These are phyloP conservation scores for Alternaria arbusti DNA, from an alignment of 2,329 filamentous ascomycete species.

Conservation along the genomic window DNA sequence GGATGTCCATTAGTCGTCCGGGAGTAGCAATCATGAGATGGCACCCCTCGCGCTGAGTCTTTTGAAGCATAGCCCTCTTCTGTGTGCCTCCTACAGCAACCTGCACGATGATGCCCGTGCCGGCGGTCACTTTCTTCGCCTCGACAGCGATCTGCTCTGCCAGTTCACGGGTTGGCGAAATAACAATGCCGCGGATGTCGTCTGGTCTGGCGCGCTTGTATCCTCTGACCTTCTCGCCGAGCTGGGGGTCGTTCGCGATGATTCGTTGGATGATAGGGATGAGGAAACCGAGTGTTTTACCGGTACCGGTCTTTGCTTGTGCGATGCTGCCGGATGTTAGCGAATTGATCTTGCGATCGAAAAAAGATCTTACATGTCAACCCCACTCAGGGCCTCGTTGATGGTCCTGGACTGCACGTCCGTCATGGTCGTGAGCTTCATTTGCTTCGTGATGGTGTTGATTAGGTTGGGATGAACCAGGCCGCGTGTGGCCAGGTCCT, in stretches of 20 bases:
- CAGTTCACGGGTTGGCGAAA: conserved; percentile 68
- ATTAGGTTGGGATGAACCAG: conserved; percentile 71
- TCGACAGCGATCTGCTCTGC: conserved; percentile 73
- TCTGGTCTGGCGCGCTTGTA: conserved; percentile 52
- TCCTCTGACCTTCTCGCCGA: conserved; percentile 58
- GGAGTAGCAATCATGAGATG: conserved; percentile 91
- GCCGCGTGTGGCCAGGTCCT: conserved; percentile 51
- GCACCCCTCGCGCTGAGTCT: conserved; percentile 77
- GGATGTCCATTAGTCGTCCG: conserved; percentile 82
- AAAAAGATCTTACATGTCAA: conserved; percentile 72
- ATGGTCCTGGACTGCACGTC: conserved; percentile 89
- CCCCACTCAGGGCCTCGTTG: conserved; percentile 76
- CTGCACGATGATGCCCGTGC: conserved; percentile 72
- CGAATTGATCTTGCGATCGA: background rate
- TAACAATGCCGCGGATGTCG: conserved; percentile 66
- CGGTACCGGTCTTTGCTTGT: conserved; percentile 95
- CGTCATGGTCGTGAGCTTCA: conserved; percentile 87
- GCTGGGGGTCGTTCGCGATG: conserved; percentile 65
- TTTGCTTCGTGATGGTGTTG: conserved; percentile 69
- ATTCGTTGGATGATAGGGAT: conserved; percentile 84
- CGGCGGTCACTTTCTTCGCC: conserved; percentile 69
- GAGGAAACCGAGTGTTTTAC: conserved; percentile 94
- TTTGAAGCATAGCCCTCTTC: conserved; percentile 71
- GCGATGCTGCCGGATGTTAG: conserved; percentile 62
- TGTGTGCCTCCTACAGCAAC: conserved; percentile 91